phyloP scores from a whole-genome alignment of 148 eudicot species.

The Heliosperma pusillum region DNA sequence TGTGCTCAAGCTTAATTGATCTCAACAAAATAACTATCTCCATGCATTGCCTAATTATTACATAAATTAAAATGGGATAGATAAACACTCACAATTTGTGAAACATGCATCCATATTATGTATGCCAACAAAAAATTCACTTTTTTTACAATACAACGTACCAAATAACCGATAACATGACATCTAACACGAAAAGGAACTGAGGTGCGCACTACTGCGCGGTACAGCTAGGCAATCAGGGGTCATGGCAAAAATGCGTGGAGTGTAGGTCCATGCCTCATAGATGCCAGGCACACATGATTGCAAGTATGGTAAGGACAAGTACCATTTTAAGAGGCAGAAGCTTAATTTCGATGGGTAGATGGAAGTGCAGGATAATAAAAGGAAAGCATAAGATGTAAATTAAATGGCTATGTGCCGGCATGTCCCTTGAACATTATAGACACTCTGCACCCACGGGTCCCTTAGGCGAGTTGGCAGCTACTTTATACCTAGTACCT shows the following conservation, averaged over 20 bases:
- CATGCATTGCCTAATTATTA: not conserved
- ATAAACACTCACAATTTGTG: not conserved
- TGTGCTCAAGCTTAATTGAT: not conserved
- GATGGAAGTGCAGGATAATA: not conserved
- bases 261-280: not conserved
- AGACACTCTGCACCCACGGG: not conserved
- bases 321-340: not conserved
- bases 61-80: not conserved
- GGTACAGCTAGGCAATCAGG: not conserved
- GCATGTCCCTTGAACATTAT: slow-evolving; percentile 1
- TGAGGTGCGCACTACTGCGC: too few relatives aligned
- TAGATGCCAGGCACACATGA: not conserved
- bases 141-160: not conserved
- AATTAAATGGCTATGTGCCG: not conserved
- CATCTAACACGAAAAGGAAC: not conserved
- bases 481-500: not conserved
- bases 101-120: not conserved
- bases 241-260: not conserved
- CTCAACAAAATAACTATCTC: not conserved
- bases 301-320: not conserved
- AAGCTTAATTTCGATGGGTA: not conserved
- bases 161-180: not conserved
- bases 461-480: not conserved
- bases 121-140: not conserved
- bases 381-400: not conserved